Conservation (phyloP, 495 filamentous ascomycete species). For the Penicillium argentinense region DNA sequence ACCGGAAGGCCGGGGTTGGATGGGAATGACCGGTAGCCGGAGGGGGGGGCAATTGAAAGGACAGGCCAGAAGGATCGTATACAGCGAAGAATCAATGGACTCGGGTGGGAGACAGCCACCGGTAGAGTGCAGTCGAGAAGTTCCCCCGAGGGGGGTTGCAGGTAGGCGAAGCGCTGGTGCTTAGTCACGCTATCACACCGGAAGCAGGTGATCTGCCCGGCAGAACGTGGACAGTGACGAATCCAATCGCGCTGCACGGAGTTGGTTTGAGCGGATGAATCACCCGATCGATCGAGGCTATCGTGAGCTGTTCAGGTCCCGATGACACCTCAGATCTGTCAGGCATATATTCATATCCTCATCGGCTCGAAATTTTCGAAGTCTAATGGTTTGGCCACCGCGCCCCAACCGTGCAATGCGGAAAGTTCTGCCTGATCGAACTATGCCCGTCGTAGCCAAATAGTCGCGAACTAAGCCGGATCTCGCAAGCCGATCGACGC, state of each 20-base stretch:
- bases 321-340: too few species aligned
- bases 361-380: too few species aligned
- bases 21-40: background rate
- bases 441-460: constrained; percentile 3
- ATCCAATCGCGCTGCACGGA: too few species aligned
- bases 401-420: too few species aligned
- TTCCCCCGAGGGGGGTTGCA: constrained; percentile 2
- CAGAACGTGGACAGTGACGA: too few species aligned
- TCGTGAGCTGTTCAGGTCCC: too few species aligned
- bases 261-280: background rate
- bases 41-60: constrained; percentile 6
- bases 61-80: constrained; percentile 8
- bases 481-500: constrained; percentile 12
- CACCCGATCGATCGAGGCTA: constrained; percentile 1
- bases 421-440: constrained; percentile 12
- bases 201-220: constrained; percentile 6
- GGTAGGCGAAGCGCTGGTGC: constrained; percentile 5
- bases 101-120: constrained; percentile 12
- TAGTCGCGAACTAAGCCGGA: constrained; percentile 13
- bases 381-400: background rate
- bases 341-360: background rate
- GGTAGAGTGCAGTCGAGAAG: constrained; percentile 9
- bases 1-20: constrained; percentile 5
- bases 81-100: background rate
- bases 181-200: constrained; percentile 19